Percentiles rank a stretch among this genome's conserved stretches.
phyloP scores from a whole-genome alignment of 2,329 filamentous ascomycete species.

The Lachnellula hyalina region DNA sequence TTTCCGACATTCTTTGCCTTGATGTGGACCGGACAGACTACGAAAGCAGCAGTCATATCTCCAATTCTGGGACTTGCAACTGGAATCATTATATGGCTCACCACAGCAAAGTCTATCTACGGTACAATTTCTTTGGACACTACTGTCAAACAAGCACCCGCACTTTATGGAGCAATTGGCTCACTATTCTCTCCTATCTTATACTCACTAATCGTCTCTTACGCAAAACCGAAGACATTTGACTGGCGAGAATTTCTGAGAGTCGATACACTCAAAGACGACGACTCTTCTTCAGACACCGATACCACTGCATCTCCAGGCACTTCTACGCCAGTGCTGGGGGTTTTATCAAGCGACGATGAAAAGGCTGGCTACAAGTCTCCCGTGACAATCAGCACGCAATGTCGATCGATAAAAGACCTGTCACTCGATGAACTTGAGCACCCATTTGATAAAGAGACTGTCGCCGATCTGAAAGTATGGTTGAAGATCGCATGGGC shows the following conservation, averaged over 20 bases:
- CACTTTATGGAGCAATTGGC: conserved; percentile 48
- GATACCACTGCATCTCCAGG: too few species aligned
- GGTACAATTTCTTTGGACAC: conserved; percentile 44
- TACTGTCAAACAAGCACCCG: conserved; percentile 45
- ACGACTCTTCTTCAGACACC: neutral
- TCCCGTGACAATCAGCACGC: too few species aligned
- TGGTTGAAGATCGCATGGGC: conserved; percentile 39
- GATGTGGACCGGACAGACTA: conserved; percentile 39
- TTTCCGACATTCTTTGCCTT: conserved; percentile 30
- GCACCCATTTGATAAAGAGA: conserved; percentile 38
- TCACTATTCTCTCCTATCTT: conserved; percentile 39
- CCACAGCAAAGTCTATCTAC: conserved; percentile 40
- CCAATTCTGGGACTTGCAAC: conserved; percentile 46
- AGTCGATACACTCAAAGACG: conserved; percentile 41
- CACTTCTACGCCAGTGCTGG: too few species aligned
- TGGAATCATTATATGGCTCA: conserved; percentile 48
- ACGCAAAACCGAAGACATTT: conserved; percentile 39
- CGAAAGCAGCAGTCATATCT: conserved; percentile 43
- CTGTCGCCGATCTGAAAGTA: conserved; percentile 30
- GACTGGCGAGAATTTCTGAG: conserved; percentile 39
- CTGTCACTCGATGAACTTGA: conserved; percentile 35
- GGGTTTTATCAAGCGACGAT: too few species aligned
- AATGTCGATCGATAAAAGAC: too few species aligned
- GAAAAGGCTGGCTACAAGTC: too few species aligned
- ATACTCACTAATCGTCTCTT: conserved; percentile 43